Conservation (phyloP, 1,284 basidiomycete species). For the Schizophyllum amplum region DNA sequence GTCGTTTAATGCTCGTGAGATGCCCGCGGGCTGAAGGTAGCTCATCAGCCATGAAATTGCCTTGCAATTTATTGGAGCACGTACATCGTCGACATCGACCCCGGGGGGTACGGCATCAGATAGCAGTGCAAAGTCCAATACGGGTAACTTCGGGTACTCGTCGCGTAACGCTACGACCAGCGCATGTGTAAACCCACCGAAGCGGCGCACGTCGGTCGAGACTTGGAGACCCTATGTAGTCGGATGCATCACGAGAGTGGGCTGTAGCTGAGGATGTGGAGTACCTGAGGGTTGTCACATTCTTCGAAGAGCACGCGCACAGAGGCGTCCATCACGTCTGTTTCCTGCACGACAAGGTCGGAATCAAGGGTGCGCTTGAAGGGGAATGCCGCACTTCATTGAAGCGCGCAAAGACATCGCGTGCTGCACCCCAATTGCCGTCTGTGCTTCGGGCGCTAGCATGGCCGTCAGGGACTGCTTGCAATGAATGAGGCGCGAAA, state of each 20-base stretch:
- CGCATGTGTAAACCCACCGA: slow-evolving; percentile 54
- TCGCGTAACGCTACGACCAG: slow-evolving; percentile 55
- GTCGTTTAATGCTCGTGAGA: slow-evolving; percentile 46
- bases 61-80: slow-evolving; percentile 12
- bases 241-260: slow-evolving; percentile 1
- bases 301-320: slow-evolving; percentile 64
- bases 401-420: slow-evolving; percentile 42
- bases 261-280: background rate
- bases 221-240: slow-evolving; percentile 55
- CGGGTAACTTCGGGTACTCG: slow-evolving; percentile 51
- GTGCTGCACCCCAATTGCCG: slow-evolving; percentile 49
- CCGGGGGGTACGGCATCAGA: slow-evolving; percentile 31
- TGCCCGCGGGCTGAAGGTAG: slow-evolving; percentile 20
- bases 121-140: slow-evolving; percentile 48
- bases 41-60: slow-evolving; percentile 7
- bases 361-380: background rate
- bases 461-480: slow-evolving; percentile 46
- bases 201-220: slow-evolving; percentile 49
- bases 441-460: slow-evolving; percentile 43
- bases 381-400: slow-evolving; percentile 36
- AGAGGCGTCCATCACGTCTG: slow-evolving; percentile 54
- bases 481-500: slow-evolving; percentile 56
- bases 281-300: slow-evolving; percentile 64
- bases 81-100: slow-evolving; percentile 36
- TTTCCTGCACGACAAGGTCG: slow-evolving; percentile 30